Conservation (phyloP, 306 rosid genomes). For the Cicer cuneatum region DNA sequence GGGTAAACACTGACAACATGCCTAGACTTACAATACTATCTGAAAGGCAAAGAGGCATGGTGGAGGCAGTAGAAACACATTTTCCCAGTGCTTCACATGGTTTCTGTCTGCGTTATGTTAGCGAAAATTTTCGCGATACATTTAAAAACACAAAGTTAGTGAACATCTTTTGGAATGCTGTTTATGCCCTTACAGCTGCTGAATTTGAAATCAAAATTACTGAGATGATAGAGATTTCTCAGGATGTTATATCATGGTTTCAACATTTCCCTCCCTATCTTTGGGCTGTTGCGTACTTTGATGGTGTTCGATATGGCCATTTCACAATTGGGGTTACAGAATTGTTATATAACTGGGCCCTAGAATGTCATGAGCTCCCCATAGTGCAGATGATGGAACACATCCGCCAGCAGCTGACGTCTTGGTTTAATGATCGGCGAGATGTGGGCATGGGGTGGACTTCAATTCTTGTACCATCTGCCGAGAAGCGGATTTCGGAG, state of each 20-base stretch:
- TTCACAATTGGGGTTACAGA: slow-evolving; percentile 89
- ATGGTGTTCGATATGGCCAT: slow-evolving; percentile 93
- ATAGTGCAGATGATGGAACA: slow-evolving; percentile 97
- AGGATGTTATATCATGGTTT: slow-evolving; percentile 82
- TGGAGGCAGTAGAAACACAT: slow-evolving; percentile 93
- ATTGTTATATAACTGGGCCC: slow-evolving; percentile 96
- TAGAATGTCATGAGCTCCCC: slow-evolving; percentile 97
- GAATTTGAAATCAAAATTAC: slow-evolving; percentile 88
- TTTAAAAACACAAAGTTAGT: slow-evolving; percentile 94
- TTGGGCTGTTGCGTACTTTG: slow-evolving; percentile 98
- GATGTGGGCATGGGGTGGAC: slow-evolving; percentile 81
- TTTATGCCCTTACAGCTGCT: slow-evolving; percentile 90
- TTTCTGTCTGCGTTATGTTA: slow-evolving; percentile 84
- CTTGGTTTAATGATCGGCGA: slow-evolving; percentile 80
- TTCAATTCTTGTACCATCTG: slow-evolving; percentile 91
- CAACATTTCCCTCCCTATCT: slow-evolving; percentile 89
- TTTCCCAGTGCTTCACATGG: slow-evolving; percentile 94
- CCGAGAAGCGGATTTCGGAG: slow-evolving; percentile 85
- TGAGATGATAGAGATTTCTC: slow-evolving; percentile 93
- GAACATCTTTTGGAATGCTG: slow-evolving; percentile 97
- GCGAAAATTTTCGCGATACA: slow-evolving; percentile 94
- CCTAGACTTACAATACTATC: slow-evolving; percentile 93
- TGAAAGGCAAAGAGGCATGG: slow-evolving; percentile 82
- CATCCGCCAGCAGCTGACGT: slow-evolving; percentile 73
- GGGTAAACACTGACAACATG: slow-evolving; percentile 95